A percentile compares a stretch with the other conserved stretches of the same genome.
Evolutionary conservation across 768 basidiomycete species (phyloP).

Genomic region (Amanita rimosa): DNA sequence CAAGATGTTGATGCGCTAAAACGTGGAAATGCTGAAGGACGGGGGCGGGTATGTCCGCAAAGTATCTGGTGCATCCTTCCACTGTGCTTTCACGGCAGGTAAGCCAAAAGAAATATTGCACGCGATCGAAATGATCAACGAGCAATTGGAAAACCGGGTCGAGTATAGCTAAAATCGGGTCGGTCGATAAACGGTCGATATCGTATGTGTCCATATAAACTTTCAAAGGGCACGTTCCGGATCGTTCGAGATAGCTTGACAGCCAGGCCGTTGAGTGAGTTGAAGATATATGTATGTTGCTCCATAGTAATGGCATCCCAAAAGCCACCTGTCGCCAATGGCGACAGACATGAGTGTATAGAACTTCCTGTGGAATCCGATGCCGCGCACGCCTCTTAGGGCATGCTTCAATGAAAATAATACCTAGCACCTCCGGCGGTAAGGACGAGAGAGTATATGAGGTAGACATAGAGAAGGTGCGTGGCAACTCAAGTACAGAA

Average conservation of each 20-base stretch:
- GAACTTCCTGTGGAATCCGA: slow-evolving; percentile 22
- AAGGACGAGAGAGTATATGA: slow-evolving; percentile 9
- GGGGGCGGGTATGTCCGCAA: slow-evolving; percentile 1
- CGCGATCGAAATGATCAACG: slow-evolving; percentile 2
- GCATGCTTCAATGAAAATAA: slow-evolving; percentile 16
- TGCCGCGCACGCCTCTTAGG: slow-evolving; percentile 13
- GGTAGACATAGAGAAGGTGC: background rate
- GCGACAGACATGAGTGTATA: slow-evolving; percentile 29
- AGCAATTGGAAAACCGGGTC: background rate
- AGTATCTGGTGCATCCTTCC: background rate
- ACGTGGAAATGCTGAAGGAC: background rate
- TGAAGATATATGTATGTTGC: slow-evolving; percentile 20
- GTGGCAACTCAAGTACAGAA: background rate
- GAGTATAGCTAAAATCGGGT: background rate
- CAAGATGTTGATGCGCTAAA: background rate
- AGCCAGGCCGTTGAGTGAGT: slow-evolving; percentile 14
- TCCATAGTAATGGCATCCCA: slow-evolving; percentile 28
- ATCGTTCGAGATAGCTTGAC: slow-evolving; percentile 19
- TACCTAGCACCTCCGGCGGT: slow-evolving; percentile 20
- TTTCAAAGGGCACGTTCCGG: slow-evolving; percentile 16
- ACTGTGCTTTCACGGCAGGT: background rate
- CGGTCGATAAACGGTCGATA: slow-evolving; percentile 11
- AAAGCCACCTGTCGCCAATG: slow-evolving; percentile 28
- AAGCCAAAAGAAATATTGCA: slow-evolving; percentile 3
- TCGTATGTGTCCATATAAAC: slow-evolving; percentile 21